Percentiles rank a stretch among this genome's conserved stretches.
phyloP scores from a whole-genome alignment of 192 early-diverging fungal species.

The Coemansia sp. region DNA sequence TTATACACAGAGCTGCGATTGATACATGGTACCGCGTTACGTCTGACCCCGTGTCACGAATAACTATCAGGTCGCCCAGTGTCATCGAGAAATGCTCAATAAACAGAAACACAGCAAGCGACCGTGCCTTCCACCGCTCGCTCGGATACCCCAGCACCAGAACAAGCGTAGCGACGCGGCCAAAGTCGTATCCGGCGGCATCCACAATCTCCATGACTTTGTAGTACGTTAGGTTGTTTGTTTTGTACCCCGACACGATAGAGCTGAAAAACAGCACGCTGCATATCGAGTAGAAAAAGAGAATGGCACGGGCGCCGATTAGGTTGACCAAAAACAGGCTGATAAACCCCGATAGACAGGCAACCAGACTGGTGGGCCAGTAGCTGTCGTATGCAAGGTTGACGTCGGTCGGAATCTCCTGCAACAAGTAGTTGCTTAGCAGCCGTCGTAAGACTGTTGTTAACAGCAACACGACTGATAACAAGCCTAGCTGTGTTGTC shows the following conservation, averaged over 20 bases:
- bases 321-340: slow-evolving; percentile 36
- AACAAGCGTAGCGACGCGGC: slow-evolving; percentile 33
- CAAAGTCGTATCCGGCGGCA: slow-evolving; percentile 22
- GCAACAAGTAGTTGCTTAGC: slow-evolving; percentile 25
- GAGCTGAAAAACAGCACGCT: slow-evolving; percentile 29
- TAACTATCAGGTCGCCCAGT: slow-evolving; percentile 31
- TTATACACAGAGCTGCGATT: slow-evolving; percentile 17
- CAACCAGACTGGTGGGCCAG: slow-evolving; percentile 27
- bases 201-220: slow-evolving; percentile 14
- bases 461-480: slow-evolving; percentile 20
- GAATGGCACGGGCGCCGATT: slow-evolving; percentile 23
- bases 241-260: slow-evolving; percentile 23
- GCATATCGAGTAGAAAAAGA: slow-evolving; percentile 21
- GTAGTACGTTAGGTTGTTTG: slow-evolving; percentile 11
- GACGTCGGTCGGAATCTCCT: slow-evolving; percentile 20
- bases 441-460: slow-evolving; percentile 26
- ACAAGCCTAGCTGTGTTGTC: slow-evolving; percentile 24
- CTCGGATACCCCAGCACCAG: slow-evolving; percentile 36
- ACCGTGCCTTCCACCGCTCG: slow-evolving; percentile 39
- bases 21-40: slow-evolving; percentile 13
- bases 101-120: slow-evolving; percentile 25
- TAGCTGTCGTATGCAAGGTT: slow-evolving; percentile 33
- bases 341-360: slow-evolving; percentile 26
- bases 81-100: slow-evolving; percentile 35
- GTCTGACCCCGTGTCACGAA: slow-evolving; percentile 15